Evolutionary conservation across 768 basidiomycete genomes (phyloP).

Genomic region (Clavulina sp.): DNA sequence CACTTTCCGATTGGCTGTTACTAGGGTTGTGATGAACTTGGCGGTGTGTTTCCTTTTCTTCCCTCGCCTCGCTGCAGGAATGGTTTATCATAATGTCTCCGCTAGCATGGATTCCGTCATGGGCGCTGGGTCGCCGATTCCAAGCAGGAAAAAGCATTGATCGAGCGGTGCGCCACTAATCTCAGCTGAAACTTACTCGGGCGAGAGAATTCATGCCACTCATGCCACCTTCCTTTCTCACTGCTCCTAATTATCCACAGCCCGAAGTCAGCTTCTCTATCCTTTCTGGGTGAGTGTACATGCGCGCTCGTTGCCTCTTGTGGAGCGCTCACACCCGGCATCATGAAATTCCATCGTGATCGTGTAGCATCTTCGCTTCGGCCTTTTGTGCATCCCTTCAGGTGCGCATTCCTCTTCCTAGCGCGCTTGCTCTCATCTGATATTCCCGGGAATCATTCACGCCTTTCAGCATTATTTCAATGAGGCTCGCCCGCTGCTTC

Average conservation of each 20-base stretch:
- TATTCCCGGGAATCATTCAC: not conserved
- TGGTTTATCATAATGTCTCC: not conserved
- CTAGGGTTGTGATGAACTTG: constrained; percentile 13
- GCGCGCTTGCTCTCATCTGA: not conserved
- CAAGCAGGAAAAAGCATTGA: constrained; percentile 14
- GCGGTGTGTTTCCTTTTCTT: constrained; percentile 11
- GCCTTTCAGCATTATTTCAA: constrained; percentile 16
- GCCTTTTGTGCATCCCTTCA: constrained; percentile 17
- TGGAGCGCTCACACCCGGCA: not conserved
- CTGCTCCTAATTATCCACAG: constrained; percentile 3
- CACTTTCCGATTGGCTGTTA: not conserved
- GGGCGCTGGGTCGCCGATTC: constrained; percentile 18
- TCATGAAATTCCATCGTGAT: not conserved
- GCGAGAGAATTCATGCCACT: too few relatives aligned
- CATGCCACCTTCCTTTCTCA: too few relatives aligned
- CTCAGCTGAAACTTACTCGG: not conserved
- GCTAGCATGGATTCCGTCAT: constrained; percentile 18
- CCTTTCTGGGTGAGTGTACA: constrained; percentile 14
- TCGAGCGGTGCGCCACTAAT: constrained; percentile 11
- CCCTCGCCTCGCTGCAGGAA: not conserved
- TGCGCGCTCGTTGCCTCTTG: not conserved
- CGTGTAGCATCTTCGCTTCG: constrained; percentile 16
- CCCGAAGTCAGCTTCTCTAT: constrained; percentile 19
- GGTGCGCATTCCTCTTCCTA: not conserved
- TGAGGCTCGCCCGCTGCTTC: constrained; percentile 16